Evolutionary conservation across 2,329 filamentous ascomycete species (phyloP), one percentile per base, ranked within the genome.

Genomic region (Penicillium decumbens): DNA sequence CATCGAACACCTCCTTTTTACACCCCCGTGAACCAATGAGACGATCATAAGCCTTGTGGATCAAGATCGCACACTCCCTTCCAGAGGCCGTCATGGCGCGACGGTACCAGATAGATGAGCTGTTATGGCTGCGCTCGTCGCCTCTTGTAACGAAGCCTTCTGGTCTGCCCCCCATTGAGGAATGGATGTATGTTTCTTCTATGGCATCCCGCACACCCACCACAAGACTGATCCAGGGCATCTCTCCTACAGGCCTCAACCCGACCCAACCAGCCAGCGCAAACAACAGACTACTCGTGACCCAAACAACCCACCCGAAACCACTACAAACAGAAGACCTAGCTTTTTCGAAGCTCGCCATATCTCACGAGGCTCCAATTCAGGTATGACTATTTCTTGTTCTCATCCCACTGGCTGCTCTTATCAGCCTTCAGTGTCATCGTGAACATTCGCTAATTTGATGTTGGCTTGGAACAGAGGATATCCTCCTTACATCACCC

Each of bases 401-500:
- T 32, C 30, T 29, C 33, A 23, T 12, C 6, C 23, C 18, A n/a
- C 28, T 32, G 20, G 29, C 12, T 35, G n/a, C 27, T n/a, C 15
- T 32, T 41, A 33, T 15, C 13, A 37, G 24, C 23, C 24, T 40
- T 38, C 24, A 4, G 20, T 23, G 20, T 23, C 18, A 13, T 28
- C 8, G 25, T 48, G 25, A 30, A 33, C 43, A 41, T 50, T 8
- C 40, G 47, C 60, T 65, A 50, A 64, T 50, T 12, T 15, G n/a
- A 9, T 15, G 9, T 40, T 50, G 25, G 37, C 27, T 50, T 60
- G 60, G 81, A 67, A 74, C 81, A 62, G 91, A 95, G 61, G 89
- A 95, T 56, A 87, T 95, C 50, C 80, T 93, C 50, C 85, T 95
- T 50, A 90, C 88, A 12, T 90, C 90, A 18, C 88, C 90, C 1